Conservation (phyloP, 1,284 basidiomycete genomes). For the Trametes polyzona region DNA sequence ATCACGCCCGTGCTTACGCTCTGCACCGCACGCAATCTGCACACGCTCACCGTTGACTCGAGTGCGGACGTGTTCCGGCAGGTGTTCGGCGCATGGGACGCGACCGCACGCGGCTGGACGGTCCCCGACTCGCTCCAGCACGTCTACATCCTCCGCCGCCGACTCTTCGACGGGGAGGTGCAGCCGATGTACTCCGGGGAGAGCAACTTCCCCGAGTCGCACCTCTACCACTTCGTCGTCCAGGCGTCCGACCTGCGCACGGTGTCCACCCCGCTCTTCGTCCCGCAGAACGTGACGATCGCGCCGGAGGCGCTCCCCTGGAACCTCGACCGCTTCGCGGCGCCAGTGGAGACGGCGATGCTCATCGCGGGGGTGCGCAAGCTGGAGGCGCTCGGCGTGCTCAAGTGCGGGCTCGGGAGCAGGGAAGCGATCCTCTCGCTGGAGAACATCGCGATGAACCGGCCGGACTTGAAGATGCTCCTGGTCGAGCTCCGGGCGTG, state of each 20-base stretch:
- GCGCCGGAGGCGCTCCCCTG: constrained; percentile 34
- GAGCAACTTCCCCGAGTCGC: constrained; percentile 30
- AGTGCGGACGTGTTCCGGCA: constrained; percentile 43
- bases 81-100: constrained; percentile 32
- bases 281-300: constrained; percentile 27
- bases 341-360: constrained; percentile 29
- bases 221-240: constrained; percentile 31
- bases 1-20: constrained; percentile 32
- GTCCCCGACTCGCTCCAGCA: constrained; percentile 39
- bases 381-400: constrained; percentile 31
- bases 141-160: constrained; percentile 40
- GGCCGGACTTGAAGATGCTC: constrained; percentile 32
- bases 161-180: constrained; percentile 14
- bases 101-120: constrained; percentile 23
- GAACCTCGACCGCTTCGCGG: constrained; percentile 33
- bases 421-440: constrained; percentile 31
- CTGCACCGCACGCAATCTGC: constrained; percentile 38
- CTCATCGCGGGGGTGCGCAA: constrained; percentile 22
- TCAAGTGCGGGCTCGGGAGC: constrained; percentile 26
- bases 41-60: constrained; percentile 41
- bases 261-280: constrained; percentile 30
- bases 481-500: constrained; percentile 32
- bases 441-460: constrained; percentile 15
- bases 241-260: constrained; percentile 29
- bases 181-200: constrained; percentile 24